Conservation (phyloP, 345 rosid genomes). For the Draba incana region DNA sequence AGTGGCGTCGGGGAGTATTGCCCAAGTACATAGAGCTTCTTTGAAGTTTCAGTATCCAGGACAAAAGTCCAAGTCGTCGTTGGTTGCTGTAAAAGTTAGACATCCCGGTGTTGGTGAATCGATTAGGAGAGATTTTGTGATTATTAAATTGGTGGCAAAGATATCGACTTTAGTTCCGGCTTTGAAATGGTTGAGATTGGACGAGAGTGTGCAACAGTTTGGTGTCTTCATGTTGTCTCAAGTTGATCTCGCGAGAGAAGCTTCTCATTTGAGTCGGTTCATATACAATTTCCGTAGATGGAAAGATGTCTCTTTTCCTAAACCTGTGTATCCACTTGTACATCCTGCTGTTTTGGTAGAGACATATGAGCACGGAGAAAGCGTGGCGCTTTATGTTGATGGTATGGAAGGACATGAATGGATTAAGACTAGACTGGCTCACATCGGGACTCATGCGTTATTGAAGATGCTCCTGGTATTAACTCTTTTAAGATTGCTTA, state of each 20-base stretch:
- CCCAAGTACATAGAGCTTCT: conserved; percentile 96
- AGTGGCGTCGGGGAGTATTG: conserved; percentile 96
- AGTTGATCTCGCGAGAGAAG: conserved; percentile 99
- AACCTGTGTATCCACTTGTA: conserved; percentile 96
- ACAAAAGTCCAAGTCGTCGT: conserved; percentile 65
- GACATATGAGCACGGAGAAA: conserved; percentile 92
- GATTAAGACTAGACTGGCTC: conserved; percentile 85
- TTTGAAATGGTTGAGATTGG: conserved; percentile 90
- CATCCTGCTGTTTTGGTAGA: conserved; percentile 99
- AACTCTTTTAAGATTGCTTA: not conserved
- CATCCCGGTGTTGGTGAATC: conserved; percentile 99
- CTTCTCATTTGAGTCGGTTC: conserved; percentile 93
- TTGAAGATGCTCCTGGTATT: conserved; percentile 97
- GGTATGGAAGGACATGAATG: conserved; percentile 75
- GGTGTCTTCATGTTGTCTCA: conserved; percentile 99
- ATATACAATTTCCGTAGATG: conserved; percentile 93
- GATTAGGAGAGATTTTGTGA: conserved; percentile 87
- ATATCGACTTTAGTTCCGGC: conserved; percentile 72
- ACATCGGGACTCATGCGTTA: conserved; percentile 97
- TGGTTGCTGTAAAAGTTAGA: conserved; percentile 97
- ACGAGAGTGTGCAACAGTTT: conserved; percentile 96
- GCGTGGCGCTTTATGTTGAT: conserved; percentile 86
- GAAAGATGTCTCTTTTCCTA: conserved; percentile 98
- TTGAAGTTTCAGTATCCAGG: conserved; percentile 85
- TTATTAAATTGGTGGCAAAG: conserved; percentile 79